A percentile compares a stretch with the other conserved stretches of the same genome.
Evolutionary conservation across 331 rosid genomes (phyloP).

Genomic region (Acacia pycnantha): DNA sequence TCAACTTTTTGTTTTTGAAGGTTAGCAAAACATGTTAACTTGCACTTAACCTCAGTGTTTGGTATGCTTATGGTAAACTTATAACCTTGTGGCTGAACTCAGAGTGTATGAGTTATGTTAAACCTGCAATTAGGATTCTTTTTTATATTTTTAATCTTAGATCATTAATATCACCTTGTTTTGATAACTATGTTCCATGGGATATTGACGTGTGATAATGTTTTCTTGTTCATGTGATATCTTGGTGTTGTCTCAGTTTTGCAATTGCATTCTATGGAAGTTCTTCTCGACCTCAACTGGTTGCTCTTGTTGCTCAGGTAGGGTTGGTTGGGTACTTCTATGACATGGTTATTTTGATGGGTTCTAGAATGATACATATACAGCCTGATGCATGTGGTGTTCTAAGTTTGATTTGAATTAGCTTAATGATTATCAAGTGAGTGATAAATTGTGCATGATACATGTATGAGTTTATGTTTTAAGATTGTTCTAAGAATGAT

Average conservation of each 20-base stretch:
- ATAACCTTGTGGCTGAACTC: background rate
- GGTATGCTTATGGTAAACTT: background rate
- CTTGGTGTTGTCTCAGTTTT: conserved; percentile 55
- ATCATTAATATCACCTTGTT: background rate
- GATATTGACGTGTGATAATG: conserved; percentile 17
- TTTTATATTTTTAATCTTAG: background rate
- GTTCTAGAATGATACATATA: conserved; percentile 1
- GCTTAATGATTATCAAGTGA: background rate
- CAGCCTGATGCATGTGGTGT: conserved; percentile 10
- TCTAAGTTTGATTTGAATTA: conserved; percentile 17
- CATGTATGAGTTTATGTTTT: background rate
- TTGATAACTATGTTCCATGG: conserved; percentile 21
- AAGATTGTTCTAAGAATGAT: background rate
- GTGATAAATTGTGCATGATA: background rate
- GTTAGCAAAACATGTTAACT: background rate
- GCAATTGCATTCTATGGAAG: conserved; percentile 87
- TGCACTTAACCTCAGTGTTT: background rate
- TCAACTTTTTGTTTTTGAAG: background rate
- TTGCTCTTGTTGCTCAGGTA: conserved; percentile 98
- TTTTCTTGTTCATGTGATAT: conserved; percentile 23
- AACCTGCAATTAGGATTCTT: background rate
- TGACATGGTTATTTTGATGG: conserved; percentile 14
- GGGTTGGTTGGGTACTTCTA: conserved; percentile 6
- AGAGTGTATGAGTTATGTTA: background rate
- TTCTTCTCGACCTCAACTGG: conserved; percentile 82